Evolutionary conservation across 2,329 filamentous ascomycete genomes (phyloP).

Genomic region (Exophiala alcalophila): DNA sequence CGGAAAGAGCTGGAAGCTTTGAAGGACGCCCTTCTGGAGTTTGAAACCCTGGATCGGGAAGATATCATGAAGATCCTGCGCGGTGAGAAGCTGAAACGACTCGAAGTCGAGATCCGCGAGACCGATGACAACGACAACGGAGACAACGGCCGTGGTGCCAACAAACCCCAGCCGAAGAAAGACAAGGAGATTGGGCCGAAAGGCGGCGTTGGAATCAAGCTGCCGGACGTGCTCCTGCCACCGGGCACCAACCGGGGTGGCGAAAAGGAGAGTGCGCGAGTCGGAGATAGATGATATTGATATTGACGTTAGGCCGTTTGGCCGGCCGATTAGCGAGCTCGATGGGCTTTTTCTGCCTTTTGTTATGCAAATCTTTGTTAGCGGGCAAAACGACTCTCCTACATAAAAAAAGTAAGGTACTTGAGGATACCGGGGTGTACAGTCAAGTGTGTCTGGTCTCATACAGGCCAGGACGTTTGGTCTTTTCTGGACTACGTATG

Average conservation of each 20-base stretch:
- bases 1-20: constrained; percentile 83
- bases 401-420: too few relatives aligned
- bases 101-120: constrained; percentile 58
- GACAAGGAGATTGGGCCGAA: constrained; percentile 27
- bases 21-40: constrained; percentile 85
- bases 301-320: neutral
- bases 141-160: constrained; percentile 27
- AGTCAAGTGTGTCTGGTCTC: too few relatives aligned
- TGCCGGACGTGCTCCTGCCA: constrained; percentile 30
- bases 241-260: constrained; percentile 22
- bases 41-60: constrained; percentile 83
- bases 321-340: neutral
- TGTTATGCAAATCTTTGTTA: too few relatives aligned
- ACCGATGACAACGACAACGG: constrained; percentile 33
- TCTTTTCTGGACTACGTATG: too few relatives aligned
- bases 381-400: too few relatives aligned
- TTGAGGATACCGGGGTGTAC: too few relatives aligned
- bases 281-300: constrained; percentile 19
- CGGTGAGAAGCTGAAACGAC: constrained; percentile 75
- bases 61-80: constrained; percentile 89
- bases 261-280: constrained; percentile 25
- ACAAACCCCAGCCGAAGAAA: constrained; percentile 27
- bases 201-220: constrained; percentile 30
- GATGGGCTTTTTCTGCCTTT: too few relatives aligned
- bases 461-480: too few relatives aligned